A percentile compares a stretch with the other conserved stretches of the same genome.
phyloP scores from a whole-genome alignment of 176 grass and related monocot species.

The Zoysia japonica region DNA sequence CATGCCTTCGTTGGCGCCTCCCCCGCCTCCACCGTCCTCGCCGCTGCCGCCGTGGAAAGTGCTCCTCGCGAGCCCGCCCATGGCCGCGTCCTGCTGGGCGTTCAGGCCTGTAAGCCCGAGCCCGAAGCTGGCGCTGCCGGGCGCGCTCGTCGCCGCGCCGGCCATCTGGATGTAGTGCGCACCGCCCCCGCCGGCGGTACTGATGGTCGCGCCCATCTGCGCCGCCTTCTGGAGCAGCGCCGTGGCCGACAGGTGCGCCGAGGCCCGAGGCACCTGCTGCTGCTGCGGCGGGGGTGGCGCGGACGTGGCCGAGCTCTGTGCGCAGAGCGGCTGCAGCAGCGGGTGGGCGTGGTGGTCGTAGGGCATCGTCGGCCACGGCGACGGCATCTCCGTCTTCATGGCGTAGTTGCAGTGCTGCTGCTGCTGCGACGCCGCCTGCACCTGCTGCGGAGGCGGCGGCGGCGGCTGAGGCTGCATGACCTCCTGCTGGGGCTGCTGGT shows the following conservation, averaged over 20 bases:
- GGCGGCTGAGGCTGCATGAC: slow-evolving; percentile 35
- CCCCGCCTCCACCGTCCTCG: slow-evolving; percentile 26
- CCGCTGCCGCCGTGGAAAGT: slow-evolving; percentile 37
- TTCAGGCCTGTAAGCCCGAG: slow-evolving; percentile 45
- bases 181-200: slow-evolving; percentile 3
- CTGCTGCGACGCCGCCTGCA: neutral
- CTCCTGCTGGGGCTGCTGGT: slow-evolving; percentile 26
- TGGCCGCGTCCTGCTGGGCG: slow-evolving; percentile 23
- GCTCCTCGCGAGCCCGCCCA: slow-evolving; percentile 21
- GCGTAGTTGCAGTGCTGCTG: slow-evolving; percentile 46
- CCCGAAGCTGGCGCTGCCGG: slow-evolving; percentile 6
- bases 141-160: slow-evolving; percentile 23
- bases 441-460: neutral
- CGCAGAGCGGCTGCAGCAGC: slow-evolving; percentile 31
- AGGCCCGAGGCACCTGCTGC: neutral
- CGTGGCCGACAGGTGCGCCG: slow-evolving; percentile 87
- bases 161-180: slow-evolving; percentile 57
- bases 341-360: slow-evolving; percentile 35
- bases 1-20: slow-evolving; percentile 44
- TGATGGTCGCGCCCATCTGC: slow-evolving; percentile 92
- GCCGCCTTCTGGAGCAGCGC: slow-evolving; percentile 91
- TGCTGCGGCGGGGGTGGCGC: neutral
- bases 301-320: slow-evolving; percentile 42
- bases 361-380: slow-evolving; percentile 33
- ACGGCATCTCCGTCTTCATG: slow-evolving; percentile 58